Conservation (phyloP, 306 rosid genomes). For the Rosa chinensis region DNA sequence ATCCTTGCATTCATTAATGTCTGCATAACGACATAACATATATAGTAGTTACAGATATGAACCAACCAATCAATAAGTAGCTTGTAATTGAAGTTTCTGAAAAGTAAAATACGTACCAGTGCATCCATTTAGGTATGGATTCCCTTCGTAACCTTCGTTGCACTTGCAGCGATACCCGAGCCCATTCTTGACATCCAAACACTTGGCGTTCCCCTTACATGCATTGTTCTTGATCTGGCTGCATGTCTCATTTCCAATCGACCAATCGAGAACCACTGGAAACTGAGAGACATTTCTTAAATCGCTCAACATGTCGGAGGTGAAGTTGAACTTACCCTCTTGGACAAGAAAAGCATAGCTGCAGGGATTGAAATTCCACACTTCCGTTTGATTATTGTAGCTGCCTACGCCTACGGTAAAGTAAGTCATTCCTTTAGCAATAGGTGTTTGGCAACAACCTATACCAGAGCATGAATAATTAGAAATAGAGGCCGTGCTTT, state of each 20-base stretch:
- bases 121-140: background rate
- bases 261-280: conserved; percentile 31
- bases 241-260: background rate
- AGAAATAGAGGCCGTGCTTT: background rate
- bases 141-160: background rate
- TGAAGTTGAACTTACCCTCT: conserved; percentile 23
- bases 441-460: background rate
- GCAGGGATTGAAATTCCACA: background rate
- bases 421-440: background rate
- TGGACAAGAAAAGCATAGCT: conserved; percentile 8
- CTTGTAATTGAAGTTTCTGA: background rate
- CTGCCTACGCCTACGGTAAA: accelerated
- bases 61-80: background rate
- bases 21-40: background rate
- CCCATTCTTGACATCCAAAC: background rate
- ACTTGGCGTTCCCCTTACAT: background rate
- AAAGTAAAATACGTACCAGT: background rate
- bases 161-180: background rate
- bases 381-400: accelerated
- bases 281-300: background rate
- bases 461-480: background rate
- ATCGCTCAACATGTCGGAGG: background rate
- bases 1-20: background rate
- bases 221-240: background rate
- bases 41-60: background rate